These are phyloP conservation scores for Lunasporangiospora selenospora DNA, from an alignment of 192 early-diverging fungal genomes.

Conservation along the genomic window DNA sequence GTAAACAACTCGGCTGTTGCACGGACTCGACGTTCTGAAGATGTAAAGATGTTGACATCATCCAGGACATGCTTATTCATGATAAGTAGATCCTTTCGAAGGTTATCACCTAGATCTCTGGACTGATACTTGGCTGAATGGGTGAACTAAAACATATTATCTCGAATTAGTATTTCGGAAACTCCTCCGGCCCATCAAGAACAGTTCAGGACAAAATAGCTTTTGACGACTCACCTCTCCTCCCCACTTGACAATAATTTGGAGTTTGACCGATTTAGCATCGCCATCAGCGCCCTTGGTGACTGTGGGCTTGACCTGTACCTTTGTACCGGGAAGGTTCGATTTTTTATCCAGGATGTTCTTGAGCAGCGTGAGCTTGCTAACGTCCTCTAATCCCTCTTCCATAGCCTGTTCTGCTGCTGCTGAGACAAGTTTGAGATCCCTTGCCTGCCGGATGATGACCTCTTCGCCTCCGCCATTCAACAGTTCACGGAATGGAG, in stretches of 20 bases:
- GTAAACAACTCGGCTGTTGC: constrained; percentile 84
- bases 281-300: constrained; percentile 58
- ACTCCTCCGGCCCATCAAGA: neutral
- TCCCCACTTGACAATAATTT: constrained; percentile 97
- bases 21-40: constrained; percentile 87
- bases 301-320: constrained; percentile 86
- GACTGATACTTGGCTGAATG: constrained; percentile 92
- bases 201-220: constrained; percentile 2
- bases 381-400: constrained; percentile 58
- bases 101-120: constrained; percentile 89
- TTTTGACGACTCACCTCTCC: constrained; percentile 83
- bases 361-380: constrained; percentile 68
- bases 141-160: constrained; percentile 83
- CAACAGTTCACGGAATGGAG: constrained; percentile 76
- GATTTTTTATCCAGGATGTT: constrained; percentile 84
- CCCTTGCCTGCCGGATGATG: constrained; percentile 75
- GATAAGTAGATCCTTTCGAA: constrained; percentile 90
- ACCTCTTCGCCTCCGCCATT: constrained; percentile 75
- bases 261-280: constrained; percentile 69
- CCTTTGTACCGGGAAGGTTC: constrained; percentile 87
- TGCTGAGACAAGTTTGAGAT: constrained; percentile 68
- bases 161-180: neutral
- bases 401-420: constrained; percentile 66
- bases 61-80: constrained; percentile 88
- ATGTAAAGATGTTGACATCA: constrained; percentile 85